phyloP scores from a whole-genome alignment of 495 filamentous ascomycete species.

The Acidiella bohemica region DNA sequence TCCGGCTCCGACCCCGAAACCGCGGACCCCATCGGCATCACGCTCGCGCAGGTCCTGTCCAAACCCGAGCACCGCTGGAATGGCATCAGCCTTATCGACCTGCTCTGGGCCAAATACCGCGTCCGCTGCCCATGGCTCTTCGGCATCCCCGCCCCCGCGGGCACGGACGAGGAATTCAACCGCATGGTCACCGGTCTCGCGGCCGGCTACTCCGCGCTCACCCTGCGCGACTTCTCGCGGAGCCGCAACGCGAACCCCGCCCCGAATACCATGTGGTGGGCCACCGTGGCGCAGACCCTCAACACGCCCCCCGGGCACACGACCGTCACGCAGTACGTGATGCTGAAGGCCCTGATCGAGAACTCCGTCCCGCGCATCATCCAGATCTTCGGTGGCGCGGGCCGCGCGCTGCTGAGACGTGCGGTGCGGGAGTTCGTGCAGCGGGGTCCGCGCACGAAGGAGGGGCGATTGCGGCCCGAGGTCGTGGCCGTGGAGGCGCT shows the following conservation, averaged over 20 bases:
- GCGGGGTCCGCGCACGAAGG: conserved; percentile 31
- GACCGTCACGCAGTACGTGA: conserved; percentile 62
- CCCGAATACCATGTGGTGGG: conserved; percentile 71
- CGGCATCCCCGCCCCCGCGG: conserved; percentile 62
- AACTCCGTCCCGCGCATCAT: conserved; percentile 58
- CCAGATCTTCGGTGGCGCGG: conserved; percentile 60
- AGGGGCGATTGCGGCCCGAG: not conserved
- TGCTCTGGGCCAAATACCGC: conserved; percentile 77
- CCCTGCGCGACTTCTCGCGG: conserved; percentile 65
- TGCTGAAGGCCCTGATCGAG: conserved; percentile 65
- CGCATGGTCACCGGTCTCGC: conserved; percentile 76
- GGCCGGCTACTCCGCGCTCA: conserved; percentile 68
- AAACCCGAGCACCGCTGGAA: conserved; percentile 17
- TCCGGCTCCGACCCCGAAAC: conserved; percentile 51
- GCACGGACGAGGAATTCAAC: conserved; percentile 42
- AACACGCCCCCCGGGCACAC: conserved; percentile 53
- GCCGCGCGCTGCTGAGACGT: conserved; percentile 45
- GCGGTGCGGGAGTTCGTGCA: conserved; percentile 57
- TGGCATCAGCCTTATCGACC: conserved; percentile 54
- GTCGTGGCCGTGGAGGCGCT: conserved; percentile 10
- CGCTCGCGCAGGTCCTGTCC: conserved; percentile 62
- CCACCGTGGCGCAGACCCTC: conserved; percentile 53
- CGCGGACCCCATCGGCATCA: conserved; percentile 72
- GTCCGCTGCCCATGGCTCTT: conserved; percentile 73
- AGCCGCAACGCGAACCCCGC: conserved; percentile 57